Base-by-base conservation (phyloP, 805 yeast species). In the Barnettozyma populi region DNA sequence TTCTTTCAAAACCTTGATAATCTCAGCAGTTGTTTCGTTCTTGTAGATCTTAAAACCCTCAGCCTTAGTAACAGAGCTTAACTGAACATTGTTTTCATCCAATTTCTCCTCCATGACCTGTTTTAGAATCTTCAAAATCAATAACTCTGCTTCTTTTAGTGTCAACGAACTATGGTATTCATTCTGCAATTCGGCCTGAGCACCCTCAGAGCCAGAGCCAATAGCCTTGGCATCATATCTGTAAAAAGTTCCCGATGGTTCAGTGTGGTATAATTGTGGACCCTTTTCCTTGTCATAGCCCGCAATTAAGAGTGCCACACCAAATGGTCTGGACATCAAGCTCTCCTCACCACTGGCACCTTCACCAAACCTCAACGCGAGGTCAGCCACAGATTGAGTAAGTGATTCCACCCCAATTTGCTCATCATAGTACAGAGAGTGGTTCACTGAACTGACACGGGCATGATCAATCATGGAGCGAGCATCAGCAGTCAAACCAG, bases 51-150 rank as follows among this genome's bases (percentile, higher is more conserved):
- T 78, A 70, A 90, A 94, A 0, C 98, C 98, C 35, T 75, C 78
- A 23, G 82, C 90, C 57, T 78, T 78, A 16, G 99, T 94, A 40
- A 94, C 95, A 57, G 90, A 78, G 44, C 99, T 95, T 58, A 94
- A 77, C 72, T 95, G 99, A 32, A 96, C 96, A 66, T 94, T 94
- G 57, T 85, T 86, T 48, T 95, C 84, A 68, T 94, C 97, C 61
- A 94, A 74, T 71, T 92, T 94, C 70, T 94, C 99, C 73, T 94
- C 99, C 99, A 94, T 94, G 41, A 94, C 99, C 70, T 94, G 99
- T 67, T 90, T 90, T 59, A 94, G 76, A 48, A 88, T 86, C 71
- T 90, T 90, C 63, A 94, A 76, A 7, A 90, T 84, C 63, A 94
- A 74, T 38, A 86, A 69, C 73, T 94, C 98, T 8, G 98, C 99